These are phyloP conservation scores for Inga laurina DNA, from an alignment of 306 rosid genomes.

Conservation along the genomic window DNA sequence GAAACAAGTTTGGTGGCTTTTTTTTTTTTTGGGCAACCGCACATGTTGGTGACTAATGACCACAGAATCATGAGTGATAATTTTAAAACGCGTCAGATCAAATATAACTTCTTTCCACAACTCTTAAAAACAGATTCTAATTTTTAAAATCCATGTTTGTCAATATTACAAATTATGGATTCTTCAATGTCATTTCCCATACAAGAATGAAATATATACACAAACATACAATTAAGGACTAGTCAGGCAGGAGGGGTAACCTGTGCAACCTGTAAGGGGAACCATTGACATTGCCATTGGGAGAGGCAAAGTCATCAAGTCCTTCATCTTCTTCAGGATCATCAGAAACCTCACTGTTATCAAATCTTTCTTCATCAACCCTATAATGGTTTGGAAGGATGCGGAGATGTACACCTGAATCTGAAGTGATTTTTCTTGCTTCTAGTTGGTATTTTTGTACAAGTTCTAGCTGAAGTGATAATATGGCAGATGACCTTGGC, in stretches of 20 bases:
- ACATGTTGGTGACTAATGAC: neutral
- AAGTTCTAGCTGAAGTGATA: constrained; percentile 70
- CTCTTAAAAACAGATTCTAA: neutral
- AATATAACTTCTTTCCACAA: neutral
- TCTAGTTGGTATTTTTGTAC: constrained; percentile 67
- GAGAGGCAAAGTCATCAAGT: constrained; percentile 45
- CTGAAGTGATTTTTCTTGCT: constrained; percentile 51
- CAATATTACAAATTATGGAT: neutral
- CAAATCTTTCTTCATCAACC: constrained; percentile 31
- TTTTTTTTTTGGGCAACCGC: too few species aligned
- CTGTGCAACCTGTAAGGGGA: constrained; percentile 46
- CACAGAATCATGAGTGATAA: neutral
- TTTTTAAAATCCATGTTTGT: neutral
- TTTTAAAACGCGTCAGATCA: neutral
- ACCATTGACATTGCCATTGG: constrained; percentile 37
- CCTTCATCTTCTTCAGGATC: constrained; percentile 35
- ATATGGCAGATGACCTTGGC: constrained; percentile 65
- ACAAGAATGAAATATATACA: neutral
- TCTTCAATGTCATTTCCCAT: neutral
- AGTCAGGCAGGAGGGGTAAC: constrained; percentile 79
- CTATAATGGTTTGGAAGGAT: constrained; percentile 59
- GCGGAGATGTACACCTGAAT: constrained; percentile 49
- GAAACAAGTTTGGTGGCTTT: neutral
- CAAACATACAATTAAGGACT: constrained; percentile 1
- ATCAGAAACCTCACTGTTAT: constrained; percentile 22